phyloP scores from a whole-genome alignment of 768 basidiomycete species.

The Coprinellus aureogranulatus region DNA sequence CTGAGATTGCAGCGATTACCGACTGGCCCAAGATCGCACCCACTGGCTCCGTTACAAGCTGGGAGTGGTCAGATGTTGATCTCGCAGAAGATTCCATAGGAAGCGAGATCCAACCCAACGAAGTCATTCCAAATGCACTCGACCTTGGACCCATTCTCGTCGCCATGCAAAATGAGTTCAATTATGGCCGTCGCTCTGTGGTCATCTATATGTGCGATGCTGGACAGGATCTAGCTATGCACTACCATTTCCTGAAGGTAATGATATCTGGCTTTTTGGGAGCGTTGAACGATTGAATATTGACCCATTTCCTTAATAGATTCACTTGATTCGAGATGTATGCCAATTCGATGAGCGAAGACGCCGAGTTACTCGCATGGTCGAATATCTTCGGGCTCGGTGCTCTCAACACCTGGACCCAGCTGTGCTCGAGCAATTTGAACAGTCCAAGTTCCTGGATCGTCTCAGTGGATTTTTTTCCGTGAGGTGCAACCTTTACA shows the following conservation, averaged over 20 bases:
- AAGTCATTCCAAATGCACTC: background rate
- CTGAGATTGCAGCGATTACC: background rate
- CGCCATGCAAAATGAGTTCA: background rate
- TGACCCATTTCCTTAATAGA: background rate
- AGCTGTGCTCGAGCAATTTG: background rate
- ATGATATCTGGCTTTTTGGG: background rate
- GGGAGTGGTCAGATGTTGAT: background rate
- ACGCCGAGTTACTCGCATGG: background rate
- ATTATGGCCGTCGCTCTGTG: background rate
- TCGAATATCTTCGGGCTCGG: background rate
- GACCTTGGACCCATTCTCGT: background rate
- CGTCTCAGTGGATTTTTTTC: background rate
- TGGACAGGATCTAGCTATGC: background rate
- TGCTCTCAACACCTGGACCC: slow-evolving; percentile 4
- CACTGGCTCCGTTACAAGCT: background rate
- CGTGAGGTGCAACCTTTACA: slow-evolving; percentile 6
- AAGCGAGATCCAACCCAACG: background rate
- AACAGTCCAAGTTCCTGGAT: background rate
- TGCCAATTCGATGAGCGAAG: background rate
- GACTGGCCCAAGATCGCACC: background rate
- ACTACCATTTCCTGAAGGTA: background rate
- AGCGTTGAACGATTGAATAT: background rate
- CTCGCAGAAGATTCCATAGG: background rate
- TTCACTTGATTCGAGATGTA: background rate
- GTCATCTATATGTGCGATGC: background rate